Conservation (phyloP, 306 rosid genomes). For the Quercus variabilis region DNA sequence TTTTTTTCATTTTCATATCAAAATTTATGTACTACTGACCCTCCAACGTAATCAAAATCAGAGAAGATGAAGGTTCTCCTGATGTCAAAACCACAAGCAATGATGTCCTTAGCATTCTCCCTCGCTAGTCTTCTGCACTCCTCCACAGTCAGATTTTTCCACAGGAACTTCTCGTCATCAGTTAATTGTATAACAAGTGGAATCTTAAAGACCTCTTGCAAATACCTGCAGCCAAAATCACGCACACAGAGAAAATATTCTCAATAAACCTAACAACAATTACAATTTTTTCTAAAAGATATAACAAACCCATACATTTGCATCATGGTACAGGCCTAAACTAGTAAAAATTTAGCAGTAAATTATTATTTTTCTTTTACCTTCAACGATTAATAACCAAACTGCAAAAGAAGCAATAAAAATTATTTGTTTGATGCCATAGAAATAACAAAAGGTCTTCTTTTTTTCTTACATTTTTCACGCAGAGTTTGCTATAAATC, state of each 20-base stretch:
- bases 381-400: background rate
- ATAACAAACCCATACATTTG: background rate
- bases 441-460: background rate
- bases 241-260: constrained; percentile 4
- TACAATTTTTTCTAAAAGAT: background rate
- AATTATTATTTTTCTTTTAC: too few species aligned
- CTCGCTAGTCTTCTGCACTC: constrained; percentile 82
- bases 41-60: constrained; percentile 75
- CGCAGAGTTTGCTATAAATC: background rate
- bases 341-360: too few species aligned
- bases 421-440: background rate
- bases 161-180: constrained; percentile 89
- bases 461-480: background rate
- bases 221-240: constrained; percentile 50
- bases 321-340: background rate
- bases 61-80: constrained; percentile 81
- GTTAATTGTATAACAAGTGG: constrained; percentile 93
- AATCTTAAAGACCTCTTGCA: constrained; percentile 96
- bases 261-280: constrained; percentile 20
- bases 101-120: constrained; percentile 90
- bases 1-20: background rate
- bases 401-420: background rate
- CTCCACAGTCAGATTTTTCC: constrained; percentile 79
- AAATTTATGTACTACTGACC: constrained; percentile 47
- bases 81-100: constrained; percentile 95